Conservation (phyloP, 345 rosid genomes). For the Iberis pinnata region DNA sequence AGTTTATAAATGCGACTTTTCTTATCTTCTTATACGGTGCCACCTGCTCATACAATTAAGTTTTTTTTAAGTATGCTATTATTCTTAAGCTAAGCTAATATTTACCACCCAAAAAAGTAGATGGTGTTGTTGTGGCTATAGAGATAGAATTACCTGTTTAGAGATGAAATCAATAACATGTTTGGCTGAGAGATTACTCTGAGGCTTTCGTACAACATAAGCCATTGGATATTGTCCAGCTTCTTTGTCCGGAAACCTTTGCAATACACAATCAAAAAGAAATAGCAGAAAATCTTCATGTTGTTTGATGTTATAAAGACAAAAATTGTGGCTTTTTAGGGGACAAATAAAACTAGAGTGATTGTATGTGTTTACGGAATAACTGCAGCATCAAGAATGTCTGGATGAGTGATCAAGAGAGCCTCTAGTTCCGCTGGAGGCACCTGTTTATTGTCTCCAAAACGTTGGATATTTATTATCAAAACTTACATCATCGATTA, state of each 20-base stretch:
- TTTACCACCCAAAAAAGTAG: not conserved
- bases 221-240: conserved; percentile 79
- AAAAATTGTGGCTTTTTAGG: not conserved
- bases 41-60: conserved; percentile 38
- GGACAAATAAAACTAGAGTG: no score
- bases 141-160: conserved; percentile 39
- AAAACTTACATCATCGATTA: not conserved
- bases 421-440: conserved; percentile 89
- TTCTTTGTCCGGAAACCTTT: conserved; percentile 66
- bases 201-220: conserved; percentile 47
- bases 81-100: no score
- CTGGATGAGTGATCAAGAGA: conserved; percentile 52
- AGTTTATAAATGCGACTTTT: conserved; percentile 30
- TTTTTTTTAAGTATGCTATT: no score
- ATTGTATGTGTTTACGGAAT: conserved; percentile 40
- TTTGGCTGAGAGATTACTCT: conserved; percentile 32
- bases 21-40: conserved; percentile 77
- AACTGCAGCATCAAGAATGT: conserved; percentile 67
- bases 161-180: conserved; percentile 55
- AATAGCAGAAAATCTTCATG: not conserved
- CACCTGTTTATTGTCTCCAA: conserved; percentile 36
- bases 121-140: not conserved
- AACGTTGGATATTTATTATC: not conserved
- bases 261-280: not conserved
- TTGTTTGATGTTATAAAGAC: not conserved